phyloP scores from a whole-genome alignment of 371 early-diverging fungal genomes.

The Nosema muscidifuracis region DNA sequence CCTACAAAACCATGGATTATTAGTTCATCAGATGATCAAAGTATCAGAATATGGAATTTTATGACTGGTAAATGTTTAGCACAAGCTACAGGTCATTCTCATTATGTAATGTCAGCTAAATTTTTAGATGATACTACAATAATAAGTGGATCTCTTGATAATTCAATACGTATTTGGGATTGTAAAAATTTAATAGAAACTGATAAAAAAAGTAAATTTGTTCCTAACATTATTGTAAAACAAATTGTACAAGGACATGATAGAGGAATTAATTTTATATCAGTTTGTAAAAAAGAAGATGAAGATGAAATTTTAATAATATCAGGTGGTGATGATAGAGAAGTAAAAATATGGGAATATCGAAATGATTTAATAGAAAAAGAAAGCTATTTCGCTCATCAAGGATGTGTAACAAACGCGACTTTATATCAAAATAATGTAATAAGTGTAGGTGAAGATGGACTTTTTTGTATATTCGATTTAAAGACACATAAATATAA shows the following conservation, averaged over 20 bases:
- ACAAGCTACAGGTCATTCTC: conserved; percentile 91
- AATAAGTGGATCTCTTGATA: conserved; percentile 88
- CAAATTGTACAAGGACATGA: conserved; percentile 96
- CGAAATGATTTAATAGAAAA: conserved; percentile 88
- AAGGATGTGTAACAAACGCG: conserved; percentile 88
- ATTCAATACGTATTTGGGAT: conserved; percentile 96
- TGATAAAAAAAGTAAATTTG: conserved; percentile 70
- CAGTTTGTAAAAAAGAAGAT: conserved; percentile 69
- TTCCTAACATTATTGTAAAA: conserved; percentile 88
- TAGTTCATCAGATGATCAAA: conserved; percentile 91
- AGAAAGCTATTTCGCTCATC: conserved; percentile 90
- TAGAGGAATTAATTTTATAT: conserved; percentile 92
- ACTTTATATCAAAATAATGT: conserved; percentile 65
- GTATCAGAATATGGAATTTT: conserved; percentile 98
- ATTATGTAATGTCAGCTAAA: conserved; percentile 96
- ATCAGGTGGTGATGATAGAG: conserved; percentile 91
- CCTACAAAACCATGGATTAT: conserved; percentile 95
- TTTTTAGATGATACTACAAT: conserved; percentile 95
- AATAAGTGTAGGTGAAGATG: conserved; percentile 85
- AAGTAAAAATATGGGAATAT: conserved; percentile 93
- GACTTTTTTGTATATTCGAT: conserved; percentile 88
- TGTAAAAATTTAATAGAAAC: conserved; percentile 69
- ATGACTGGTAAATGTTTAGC: conserved; percentile 91
- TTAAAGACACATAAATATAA: conserved; percentile 75
- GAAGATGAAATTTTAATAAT: conserved; percentile 81